Conservation (phyloP, 495 filamentous ascomycete species). For the Xylaria venustula region DNA sequence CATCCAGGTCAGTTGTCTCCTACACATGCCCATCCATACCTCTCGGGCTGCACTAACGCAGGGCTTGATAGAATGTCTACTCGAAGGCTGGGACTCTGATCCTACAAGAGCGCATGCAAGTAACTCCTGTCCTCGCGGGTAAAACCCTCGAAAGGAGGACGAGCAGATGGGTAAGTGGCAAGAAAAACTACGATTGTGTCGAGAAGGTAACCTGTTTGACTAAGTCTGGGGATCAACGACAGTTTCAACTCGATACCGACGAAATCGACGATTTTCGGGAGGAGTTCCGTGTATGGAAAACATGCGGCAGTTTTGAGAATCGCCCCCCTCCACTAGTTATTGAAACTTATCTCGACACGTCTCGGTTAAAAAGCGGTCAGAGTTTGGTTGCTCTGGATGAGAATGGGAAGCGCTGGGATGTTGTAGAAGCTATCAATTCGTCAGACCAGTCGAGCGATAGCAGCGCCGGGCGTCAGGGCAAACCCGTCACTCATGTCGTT, state of each 20-base stretch:
- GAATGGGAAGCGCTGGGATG: conserved; percentile 88
- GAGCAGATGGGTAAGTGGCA: conserved; percentile 86
- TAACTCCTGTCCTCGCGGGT: conserved; percentile 59
- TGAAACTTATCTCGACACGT: conserved; percentile 84
- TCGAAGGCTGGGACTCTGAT: conserved; percentile 86
- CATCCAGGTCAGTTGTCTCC: conserved; percentile 64
- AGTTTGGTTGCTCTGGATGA: conserved; percentile 85
- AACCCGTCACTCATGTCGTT: conserved; percentile 64
- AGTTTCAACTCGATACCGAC: conserved; percentile 95
- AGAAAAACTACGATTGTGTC: conserved; percentile 1
- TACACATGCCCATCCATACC: background rate
- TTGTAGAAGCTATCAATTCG: conserved; percentile 72
- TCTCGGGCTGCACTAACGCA: background rate
- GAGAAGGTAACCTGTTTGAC: conserved; percentile 16
- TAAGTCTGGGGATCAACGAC: conserved; percentile 2
- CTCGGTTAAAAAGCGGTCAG: conserved; percentile 77
- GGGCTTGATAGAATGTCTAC: conserved; percentile 72
- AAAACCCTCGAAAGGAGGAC: conserved; percentile 57
- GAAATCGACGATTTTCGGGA: conserved; percentile 84
- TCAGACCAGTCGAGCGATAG: conserved; percentile 58
- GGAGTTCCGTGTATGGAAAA: conserved; percentile 75
- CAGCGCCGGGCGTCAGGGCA: conserved; percentile 40
- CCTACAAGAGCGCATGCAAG: conserved; percentile 70
- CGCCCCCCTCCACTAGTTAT: conserved; percentile 84
- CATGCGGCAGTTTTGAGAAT: conserved; percentile 69